Base-by-base conservation (phyloP, 2,329 filamentous ascomycete species). In the Aspergillus sp. region DNA sequence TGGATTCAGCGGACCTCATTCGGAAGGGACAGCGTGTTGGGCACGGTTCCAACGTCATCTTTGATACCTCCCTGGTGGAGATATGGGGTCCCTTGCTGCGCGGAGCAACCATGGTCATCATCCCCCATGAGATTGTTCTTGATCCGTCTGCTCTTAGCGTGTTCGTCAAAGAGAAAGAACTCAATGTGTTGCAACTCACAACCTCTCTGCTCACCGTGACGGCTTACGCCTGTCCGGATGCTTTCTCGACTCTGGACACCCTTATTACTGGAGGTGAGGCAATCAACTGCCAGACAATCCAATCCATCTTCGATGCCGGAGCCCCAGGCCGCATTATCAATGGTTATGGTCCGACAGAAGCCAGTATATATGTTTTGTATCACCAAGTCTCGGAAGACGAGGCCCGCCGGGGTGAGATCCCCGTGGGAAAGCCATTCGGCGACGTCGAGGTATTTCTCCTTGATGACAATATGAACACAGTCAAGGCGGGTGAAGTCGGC, bases 341-440 rank as follows among this genome's bases (percentile, higher is more conserved):
- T 13, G 61, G 30, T 4, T 63, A 65, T n/a, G 61, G 61, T 3
- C 61, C 61, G 8, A 65, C 61, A 1, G 62, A 64, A 21, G 32
- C 21, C 15, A 57, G 54, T 3, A 44, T 62, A 3, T 57, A 54
- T 13, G 25, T 58, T 0, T 39, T 56, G n/a, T 58, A 23, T 11
- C 66, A 66, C 15, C 15, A 49, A 8, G 54, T 71, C 15, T 63
- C 66, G 0, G 44, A 54, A 1, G 58, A 67, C 0, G 69, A 71
- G 38, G 38, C 60, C 1, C 19, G 60, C 3, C 25, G 8, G 2
- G 62, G 58, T 1, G 32, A 11, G 2, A 56, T 70, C 8, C 90
- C 91, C 6, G 65, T 68, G 19, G 68, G 69, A 1, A 57, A 55
- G 30, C 62, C 66, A 1, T 59, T 69, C 17, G 63, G 62, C 2